Base-by-base conservation (phyloP, 2,329 filamentous ascomycete species). In the Hymenoscyphus fraxineus region DNA sequence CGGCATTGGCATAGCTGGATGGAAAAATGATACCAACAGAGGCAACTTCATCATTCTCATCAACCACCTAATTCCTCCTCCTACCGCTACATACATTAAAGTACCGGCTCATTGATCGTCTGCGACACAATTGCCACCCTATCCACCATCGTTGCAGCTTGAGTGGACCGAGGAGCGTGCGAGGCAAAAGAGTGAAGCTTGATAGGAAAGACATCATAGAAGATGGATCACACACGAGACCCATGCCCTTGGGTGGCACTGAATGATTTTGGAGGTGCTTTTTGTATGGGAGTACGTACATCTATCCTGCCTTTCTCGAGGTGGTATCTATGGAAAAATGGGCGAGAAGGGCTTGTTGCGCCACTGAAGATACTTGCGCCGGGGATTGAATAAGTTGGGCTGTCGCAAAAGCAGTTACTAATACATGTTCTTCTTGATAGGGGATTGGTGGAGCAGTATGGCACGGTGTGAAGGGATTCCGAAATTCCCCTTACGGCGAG, bases 181-280 rank as follows among this genome's bases (percentile, higher is more conserved):
- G 59, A 22, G 54, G 38, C 55, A 38, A 56, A 55, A 62, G 27
- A 39, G 19, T 58, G 57, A 61, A 22, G 31, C 51, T 32, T 13
- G 19, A 59, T 61, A 38, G 38, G 56, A 27, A 63, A 70, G 65
- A 64, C 65, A 72, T 68, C 62, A 72, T 72, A 73, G 63, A 72
- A 71, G 69, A 95, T 97, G 90, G 94, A 99, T 87, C 95, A 98
- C 84, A 90, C 91, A 69, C 87, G 95, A 81, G 95, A 98, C 80
- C 95, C 95, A 68, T 98, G 95, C 80, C 95, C 95, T 64, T 98
- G 90, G 89, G 93, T 98, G 75, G 91, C 95, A 70, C 85, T 98
- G 71, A 97, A 93, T 80, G 95, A 99, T 81, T 98, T 98, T 77
- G 95, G 95, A 68, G 95, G 95, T 80, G 95, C 94, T 64, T 97